phyloP scores from a whole-genome alignment of 2,329 filamentous ascomycete species.

The Alternaria postmessia region DNA sequence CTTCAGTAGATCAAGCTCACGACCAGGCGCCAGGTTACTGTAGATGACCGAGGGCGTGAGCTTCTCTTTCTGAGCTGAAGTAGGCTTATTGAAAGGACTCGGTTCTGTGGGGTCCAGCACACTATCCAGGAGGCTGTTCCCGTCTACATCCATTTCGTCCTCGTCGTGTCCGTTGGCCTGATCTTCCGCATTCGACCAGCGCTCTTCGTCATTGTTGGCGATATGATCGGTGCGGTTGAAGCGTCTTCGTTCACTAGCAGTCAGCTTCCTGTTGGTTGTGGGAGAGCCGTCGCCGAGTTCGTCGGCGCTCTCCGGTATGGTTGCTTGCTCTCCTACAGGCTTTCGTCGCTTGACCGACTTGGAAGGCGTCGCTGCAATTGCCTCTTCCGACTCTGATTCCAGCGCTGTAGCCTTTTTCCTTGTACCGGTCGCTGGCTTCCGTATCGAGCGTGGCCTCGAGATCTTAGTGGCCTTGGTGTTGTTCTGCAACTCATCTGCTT shows the following conservation, averaged over 20 bases:
- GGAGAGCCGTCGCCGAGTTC: conserved; percentile 24
- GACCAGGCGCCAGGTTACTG: conserved; percentile 28
- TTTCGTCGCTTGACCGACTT: conserved; percentile 22
- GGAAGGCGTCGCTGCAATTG: conserved; percentile 24
- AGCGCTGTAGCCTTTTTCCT: conserved; percentile 10
- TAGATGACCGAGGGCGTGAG: conserved; percentile 21
- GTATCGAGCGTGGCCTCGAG: conserved; percentile 17
- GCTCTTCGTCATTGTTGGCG: conserved; percentile 30
- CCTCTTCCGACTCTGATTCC: conserved; percentile 19
- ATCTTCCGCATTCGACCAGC: conserved; percentile 23
- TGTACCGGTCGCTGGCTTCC: conserved; percentile 16
- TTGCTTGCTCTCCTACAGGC: conserved; percentile 9
- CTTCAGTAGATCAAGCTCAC: conserved; percentile 43
- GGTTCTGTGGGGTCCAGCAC: conserved; percentile 46
- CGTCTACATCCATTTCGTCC: conserved; percentile 40
- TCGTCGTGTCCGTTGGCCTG: conserved; percentile 20
- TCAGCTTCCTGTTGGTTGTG: conserved; percentile 24
- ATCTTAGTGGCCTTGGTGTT: conserved; percentile 9
- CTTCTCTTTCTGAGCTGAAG: conserved; percentile 33
- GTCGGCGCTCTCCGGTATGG: conserved; percentile 33
- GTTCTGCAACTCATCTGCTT: conserved; percentile 10
- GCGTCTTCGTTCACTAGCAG: conserved; percentile 31
- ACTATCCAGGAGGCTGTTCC: conserved; percentile 43
- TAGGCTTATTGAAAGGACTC: conserved; percentile 48
- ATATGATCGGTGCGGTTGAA: conserved; percentile 41